Evolutionary conservation across 2,329 filamentous ascomycete species (phyloP), one percentile per base, ranked within the genome.

Genomic region (Neoscytalidium dimidiatum): DNA sequence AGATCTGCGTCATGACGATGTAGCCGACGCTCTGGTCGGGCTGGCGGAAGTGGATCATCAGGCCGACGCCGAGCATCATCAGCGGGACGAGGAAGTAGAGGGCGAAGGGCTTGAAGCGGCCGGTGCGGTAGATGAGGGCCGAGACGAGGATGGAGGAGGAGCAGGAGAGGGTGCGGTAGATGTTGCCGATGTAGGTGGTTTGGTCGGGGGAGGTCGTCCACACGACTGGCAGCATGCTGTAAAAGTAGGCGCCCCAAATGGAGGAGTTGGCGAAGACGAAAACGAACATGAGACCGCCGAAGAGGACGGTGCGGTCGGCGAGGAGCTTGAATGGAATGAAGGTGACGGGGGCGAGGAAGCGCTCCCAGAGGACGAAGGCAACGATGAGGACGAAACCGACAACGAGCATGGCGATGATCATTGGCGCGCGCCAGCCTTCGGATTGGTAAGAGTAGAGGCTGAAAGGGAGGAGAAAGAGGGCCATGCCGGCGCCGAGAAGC

Each of bases 401-500:
- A 4, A 79, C 65, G 26, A 82, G 73, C 6, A 77, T 74, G 2
- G 73, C 72, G 57, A 81, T 79, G 13, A 78, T 77, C 2, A 75
- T 73, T 0, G 76, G 75, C 0, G 78, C 78, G 21, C 73, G 77
- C 80, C 80, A 82, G 17, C 66, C 66, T 2, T 70, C 52, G 21
- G n/a, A 21, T 35, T 57, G n/a, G 68, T 66, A 66, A 7, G 38
- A 46, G 43, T 69, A 52, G 17, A 69, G 64, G 69, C 69, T 86
- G 73, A 92, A 86, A 1, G 89, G 86, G 11, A 92, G 83, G 19
- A 92, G 78, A 70, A 92, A 85, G 14, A 90, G 75, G 0, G 84
- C 79, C 66, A 89, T 82, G 4, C 87, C 88, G 1, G 77, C 79
- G 1, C 83, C 81, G 62, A 90, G 80, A 2, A 90, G 77, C 62